phyloP scores from a whole-genome alignment of 352 stramenopile genomes.

The Phytophthora chlamydospora region DNA sequence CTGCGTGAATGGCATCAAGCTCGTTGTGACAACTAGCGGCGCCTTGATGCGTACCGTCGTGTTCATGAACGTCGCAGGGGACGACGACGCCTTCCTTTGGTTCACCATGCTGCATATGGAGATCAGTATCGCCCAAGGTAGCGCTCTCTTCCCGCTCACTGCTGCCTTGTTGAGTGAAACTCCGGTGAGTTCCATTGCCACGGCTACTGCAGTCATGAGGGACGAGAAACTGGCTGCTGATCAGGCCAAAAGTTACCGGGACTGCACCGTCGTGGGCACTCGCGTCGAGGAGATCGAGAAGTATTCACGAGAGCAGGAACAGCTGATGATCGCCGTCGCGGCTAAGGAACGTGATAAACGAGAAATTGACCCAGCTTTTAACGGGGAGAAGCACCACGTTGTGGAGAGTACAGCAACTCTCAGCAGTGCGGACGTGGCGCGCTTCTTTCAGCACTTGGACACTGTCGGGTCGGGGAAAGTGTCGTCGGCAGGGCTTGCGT shows the following conservation, averaged over 20 bases:
- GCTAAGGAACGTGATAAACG: conserved; percentile 22
- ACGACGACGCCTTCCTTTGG: conserved; percentile 61
- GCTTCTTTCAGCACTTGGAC: conserved; percentile 65
- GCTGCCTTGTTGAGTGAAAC: conserved; percentile 29
- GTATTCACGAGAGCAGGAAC: conserved; percentile 30
- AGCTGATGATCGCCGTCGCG: conserved; percentile 7
- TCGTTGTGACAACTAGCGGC: conserved; percentile 26
- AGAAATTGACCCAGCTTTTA: not conserved
- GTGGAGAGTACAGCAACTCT: conserved; percentile 1
- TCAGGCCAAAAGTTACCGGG: conserved; percentile 33
- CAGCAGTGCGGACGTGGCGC: conserved; percentile 19
- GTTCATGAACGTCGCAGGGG: conserved; percentile 49
- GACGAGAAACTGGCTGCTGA: conserved; percentile 38
- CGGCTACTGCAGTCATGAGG: conserved; percentile 20
- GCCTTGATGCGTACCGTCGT: conserved; percentile 28
- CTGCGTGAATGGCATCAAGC: conserved; percentile 55
- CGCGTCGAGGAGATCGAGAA: conserved; percentile 55
- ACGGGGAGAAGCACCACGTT: not conserved
- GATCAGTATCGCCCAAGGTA: conserved; percentile 53
- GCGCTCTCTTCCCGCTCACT: conserved; percentile 41
- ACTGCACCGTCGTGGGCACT: conserved; percentile 44
- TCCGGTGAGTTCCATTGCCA: conserved; percentile 13
- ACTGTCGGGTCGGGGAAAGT: conserved; percentile 57
- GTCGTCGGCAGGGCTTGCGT: conserved; percentile 38
- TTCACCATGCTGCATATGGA: conserved; percentile 64